Percentiles rank a stretch among this genome's conserved stretches.
Evolutionary conservation across 1,284 basidiomycete genomes (phyloP).

Genomic region (Mycena sp.): DNA sequence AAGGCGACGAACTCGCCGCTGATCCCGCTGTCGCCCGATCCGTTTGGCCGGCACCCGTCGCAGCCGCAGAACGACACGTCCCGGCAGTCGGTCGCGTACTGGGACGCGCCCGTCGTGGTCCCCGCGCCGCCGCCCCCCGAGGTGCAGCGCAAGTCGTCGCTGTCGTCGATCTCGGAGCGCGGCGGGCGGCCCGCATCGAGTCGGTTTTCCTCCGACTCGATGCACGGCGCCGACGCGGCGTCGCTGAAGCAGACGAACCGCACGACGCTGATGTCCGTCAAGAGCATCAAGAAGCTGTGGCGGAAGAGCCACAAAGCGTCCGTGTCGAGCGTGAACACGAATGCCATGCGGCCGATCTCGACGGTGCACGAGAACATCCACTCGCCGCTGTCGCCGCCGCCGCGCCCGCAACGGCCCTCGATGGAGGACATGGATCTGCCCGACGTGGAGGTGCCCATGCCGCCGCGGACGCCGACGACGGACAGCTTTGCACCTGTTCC

Average conservation of each 20-base stretch:
- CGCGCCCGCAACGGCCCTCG: slow-evolving; percentile 50
- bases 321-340: slow-evolving; percentile 10
- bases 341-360: slow-evolving; percentile 1
- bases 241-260: slow-evolving; percentile 26
- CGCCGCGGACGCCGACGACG: slow-evolving; percentile 39
- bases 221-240: slow-evolving; percentile 42
- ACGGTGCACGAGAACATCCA: slow-evolving; percentile 17
- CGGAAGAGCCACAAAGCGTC: slow-evolving; percentile 67
- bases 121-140: slow-evolving; percentile 14
- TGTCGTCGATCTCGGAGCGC: slow-evolving; percentile 35
- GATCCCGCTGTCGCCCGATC: slow-evolving; percentile 81
- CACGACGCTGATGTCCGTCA: slow-evolving; percentile 68
- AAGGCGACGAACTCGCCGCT: slow-evolving; percentile 51
- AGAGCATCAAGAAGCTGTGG: slow-evolving; percentile 77
- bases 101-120: slow-evolving; percentile 31
- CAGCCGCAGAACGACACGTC: slow-evolving; percentile 23
- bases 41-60: slow-evolving; percentile 73
- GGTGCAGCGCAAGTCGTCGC: slow-evolving; percentile 34
- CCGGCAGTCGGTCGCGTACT: slow-evolving; percentile 21
- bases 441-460: slow-evolving; percentile 40
- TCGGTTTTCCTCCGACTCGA: slow-evolving; percentile 79
- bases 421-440: slow-evolving; percentile 50
- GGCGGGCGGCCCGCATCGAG: slow-evolving; percentile 50
- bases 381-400: slow-evolving; percentile 24
- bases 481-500: slow-evolving; percentile 33